Evolutionary conservation across 768 basidiomycete species (phyloP).

Genomic region (Hericium alpestre): DNA sequence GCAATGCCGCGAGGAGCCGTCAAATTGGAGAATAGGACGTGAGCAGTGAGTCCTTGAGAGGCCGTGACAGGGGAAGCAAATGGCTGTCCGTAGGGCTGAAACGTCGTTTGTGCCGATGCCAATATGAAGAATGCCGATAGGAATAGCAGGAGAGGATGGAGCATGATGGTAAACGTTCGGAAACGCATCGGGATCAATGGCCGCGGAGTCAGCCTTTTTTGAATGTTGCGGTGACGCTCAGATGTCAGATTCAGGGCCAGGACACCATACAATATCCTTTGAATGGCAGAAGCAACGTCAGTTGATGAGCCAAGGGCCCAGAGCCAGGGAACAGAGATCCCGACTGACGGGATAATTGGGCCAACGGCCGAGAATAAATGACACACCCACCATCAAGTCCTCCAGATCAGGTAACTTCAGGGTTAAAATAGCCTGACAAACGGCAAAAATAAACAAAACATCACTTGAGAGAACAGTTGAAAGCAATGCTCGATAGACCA

Average conservation of each 20-base stretch:
- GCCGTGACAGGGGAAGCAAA: not conserved
- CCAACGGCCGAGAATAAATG: too few relatives aligned
- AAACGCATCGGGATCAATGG: not conserved
- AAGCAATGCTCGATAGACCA: too few relatives aligned
- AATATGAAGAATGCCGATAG: not conserved
- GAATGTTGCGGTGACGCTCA: not conserved
- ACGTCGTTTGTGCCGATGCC: not conserved
- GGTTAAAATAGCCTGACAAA: too few relatives aligned
- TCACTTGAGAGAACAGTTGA: too few relatives aligned
- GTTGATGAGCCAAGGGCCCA: too few relatives aligned
- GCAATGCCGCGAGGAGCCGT: constrained; percentile 32
- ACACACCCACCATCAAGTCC: too few relatives aligned
- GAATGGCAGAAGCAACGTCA: too few relatives aligned
- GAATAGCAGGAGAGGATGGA: not conserved
- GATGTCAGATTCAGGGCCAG: not conserved
- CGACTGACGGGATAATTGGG: too few relatives aligned
- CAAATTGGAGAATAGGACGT: constrained; percentile 30
- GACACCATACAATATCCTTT: too few relatives aligned
- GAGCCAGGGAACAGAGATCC: too few relatives aligned
- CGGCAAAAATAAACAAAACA: too few relatives aligned
- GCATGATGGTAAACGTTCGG: not conserved
- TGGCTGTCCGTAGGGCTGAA: not conserved
- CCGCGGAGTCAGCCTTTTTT: not conserved
- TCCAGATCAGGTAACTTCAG: too few relatives aligned
- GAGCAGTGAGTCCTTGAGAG: constrained; percentile 22